Conservation (phyloP, 2,329 filamentous ascomycete species). For the Trichoderma simmonsii region DNA sequence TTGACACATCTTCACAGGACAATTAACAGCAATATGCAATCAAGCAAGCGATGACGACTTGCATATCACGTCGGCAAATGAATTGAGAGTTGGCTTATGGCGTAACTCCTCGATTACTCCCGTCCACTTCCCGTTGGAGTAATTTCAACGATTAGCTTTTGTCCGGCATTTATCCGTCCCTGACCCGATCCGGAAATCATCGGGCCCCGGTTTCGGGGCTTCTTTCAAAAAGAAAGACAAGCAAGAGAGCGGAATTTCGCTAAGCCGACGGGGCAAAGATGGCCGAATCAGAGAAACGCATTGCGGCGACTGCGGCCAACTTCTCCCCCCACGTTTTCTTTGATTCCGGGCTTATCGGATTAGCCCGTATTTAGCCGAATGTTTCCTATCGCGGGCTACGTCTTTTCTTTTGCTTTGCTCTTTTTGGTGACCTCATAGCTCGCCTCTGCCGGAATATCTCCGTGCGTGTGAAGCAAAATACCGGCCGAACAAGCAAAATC, state of each 20-base stretch:
- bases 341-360: neutral
- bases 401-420: neutral
- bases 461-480: neutral
- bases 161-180: neutral
- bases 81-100: neutral
- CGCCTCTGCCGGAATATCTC: slow-evolving; percentile 1
- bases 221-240: too few relatives aligned
- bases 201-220: neutral
- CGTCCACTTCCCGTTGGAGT: neutral
- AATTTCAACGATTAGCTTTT: neutral
- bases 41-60: neutral
- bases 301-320: neutral
- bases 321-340: neutral
- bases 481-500: neutral
- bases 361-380: slow-evolving; percentile 10
- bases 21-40: neutral
- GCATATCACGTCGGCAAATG: neutral
- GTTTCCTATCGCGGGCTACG: neutral
- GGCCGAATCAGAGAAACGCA: neutral
- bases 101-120: neutral
- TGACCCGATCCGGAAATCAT: neutral
- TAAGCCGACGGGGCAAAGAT: neutral
- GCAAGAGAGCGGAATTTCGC: neutral
- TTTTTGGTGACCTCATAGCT: slow-evolving; percentile 3
- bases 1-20: neutral